phyloP scores from a whole-genome alignment of 2,329 filamentous ascomycete species.

The Rugonectria rugulosa region DNA sequence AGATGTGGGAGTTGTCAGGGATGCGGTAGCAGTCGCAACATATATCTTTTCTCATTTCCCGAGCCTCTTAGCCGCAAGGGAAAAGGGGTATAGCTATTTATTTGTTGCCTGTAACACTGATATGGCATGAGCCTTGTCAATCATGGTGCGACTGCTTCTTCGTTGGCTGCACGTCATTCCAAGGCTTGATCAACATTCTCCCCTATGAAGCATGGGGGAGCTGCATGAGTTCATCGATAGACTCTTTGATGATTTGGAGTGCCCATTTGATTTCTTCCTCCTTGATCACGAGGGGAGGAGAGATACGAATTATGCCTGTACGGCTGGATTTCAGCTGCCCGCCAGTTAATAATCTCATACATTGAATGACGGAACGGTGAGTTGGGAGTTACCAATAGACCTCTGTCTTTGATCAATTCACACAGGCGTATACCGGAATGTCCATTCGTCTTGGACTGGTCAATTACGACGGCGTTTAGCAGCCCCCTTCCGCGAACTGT shows the following conservation, averaged over 20 bases:
- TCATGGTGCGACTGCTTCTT: neutral
- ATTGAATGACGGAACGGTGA: neutral
- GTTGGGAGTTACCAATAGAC: slow-evolving; percentile 75
- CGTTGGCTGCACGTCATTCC: neutral
- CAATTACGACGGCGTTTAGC: slow-evolving; percentile 94
- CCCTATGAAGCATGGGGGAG: slow-evolving; percentile 59
- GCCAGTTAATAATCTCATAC: slow-evolving; percentile 5
- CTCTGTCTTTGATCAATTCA: slow-evolving; percentile 94
- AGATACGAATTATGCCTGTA: slow-evolving; percentile 96
- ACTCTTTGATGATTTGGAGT: slow-evolving; percentile 79
- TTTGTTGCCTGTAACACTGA: neutral
- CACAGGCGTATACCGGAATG: slow-evolving; percentile 98
- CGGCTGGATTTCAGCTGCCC: slow-evolving; percentile 94
- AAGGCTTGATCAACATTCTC: neutral
- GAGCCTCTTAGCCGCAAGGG: neutral
- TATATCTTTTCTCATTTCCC: neutral
- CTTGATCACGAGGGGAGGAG: slow-evolving; percentile 94
- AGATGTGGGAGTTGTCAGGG: neutral
- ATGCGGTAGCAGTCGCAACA: neutral
- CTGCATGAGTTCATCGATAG: slow-evolving; percentile 82
- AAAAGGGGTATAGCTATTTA: neutral
- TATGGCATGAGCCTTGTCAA: neutral
- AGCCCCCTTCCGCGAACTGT: slow-evolving; percentile 90
- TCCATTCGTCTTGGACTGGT: slow-evolving; percentile 87
- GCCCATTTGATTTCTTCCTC: slow-evolving; percentile 84